phyloP scores from a whole-genome alignment of 805 yeast genomes.

The Saturnispora besseyi region DNA sequence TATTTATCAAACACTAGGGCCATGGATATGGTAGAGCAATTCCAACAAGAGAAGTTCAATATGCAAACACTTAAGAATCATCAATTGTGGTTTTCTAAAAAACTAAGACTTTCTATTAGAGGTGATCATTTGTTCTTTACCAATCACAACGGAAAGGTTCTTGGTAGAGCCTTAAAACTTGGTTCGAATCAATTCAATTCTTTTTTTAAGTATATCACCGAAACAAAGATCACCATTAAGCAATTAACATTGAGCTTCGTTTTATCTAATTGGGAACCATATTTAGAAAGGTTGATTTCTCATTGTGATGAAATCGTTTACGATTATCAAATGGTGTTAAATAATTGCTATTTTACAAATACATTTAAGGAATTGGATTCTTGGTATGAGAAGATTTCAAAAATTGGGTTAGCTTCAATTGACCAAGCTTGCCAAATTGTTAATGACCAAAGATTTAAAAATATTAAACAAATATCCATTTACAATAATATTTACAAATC shows the following conservation, averaged over 20 bases:
- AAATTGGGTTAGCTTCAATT: neutral
- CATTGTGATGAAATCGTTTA: slow-evolving; percentile 3
- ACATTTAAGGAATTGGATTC: neutral
- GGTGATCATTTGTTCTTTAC: slow-evolving; percentile 2
- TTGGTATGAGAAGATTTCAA: slow-evolving; percentile 2
- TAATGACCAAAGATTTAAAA: neutral
- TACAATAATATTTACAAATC: slow-evolving; percentile 6
- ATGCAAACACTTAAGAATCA: neutral
- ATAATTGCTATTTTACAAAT: neutral
- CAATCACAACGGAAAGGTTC: neutral
- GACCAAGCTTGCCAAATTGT: slow-evolving; percentile 1
- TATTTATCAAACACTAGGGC: slow-evolving; percentile 1
- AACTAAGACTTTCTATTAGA: neutral
- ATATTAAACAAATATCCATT: neutral
- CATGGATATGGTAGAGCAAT: slow-evolving; percentile 1
- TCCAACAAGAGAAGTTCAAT: neutral
- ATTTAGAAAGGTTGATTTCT: neutral
- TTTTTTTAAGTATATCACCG: neutral
- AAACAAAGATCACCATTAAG: neutral
- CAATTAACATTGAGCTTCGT: slow-evolving; percentile 2
- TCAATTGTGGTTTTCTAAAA: neutral
- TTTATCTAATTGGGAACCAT: neutral
- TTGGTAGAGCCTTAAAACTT: slow-evolving; percentile 1
- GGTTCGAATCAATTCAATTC: neutral
- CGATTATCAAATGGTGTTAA: slow-evolving; percentile 2